Evolutionary conservation across 305 asterid species (phyloP).

Genomic region (Plantago coronopus): DNA sequence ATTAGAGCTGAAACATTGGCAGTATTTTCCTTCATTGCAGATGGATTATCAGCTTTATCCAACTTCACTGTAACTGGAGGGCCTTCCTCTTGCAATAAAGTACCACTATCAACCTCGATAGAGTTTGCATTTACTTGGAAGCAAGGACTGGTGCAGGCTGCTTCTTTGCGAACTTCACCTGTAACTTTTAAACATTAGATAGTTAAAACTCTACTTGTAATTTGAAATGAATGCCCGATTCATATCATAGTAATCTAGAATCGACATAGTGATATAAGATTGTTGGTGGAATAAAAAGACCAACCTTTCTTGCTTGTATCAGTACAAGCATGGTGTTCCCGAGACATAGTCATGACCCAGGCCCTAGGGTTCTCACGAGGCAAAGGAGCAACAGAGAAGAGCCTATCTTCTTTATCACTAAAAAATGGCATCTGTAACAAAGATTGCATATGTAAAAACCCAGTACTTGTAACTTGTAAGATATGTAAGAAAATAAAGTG

Average conservation of each 20-base stretch:
- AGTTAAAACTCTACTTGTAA: not conserved
- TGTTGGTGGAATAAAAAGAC: not conserved
- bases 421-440: slow-evolving; percentile 48
- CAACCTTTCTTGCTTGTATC: not conserved
- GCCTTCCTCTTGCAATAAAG: too few species aligned
- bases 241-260: not conserved
- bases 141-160: not conserved
- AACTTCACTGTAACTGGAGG: not conserved
- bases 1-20: slow-evolving; percentile 34
- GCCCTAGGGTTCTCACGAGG: slow-evolving; percentile 45
- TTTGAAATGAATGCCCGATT: too few species aligned
- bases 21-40: too few species aligned
- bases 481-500: too few species aligned
- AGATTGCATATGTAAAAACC: not conserved
- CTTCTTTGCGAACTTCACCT: slow-evolving; percentile 1
- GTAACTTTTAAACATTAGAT: not conserved
- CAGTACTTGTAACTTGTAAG: not conserved
- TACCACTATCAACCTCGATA: not conserved
- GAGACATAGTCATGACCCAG: slow-evolving; percentile 26
- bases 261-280: not conserved
- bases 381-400: slow-evolving; percentile 24
- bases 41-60: not conserved
- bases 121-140: slow-evolving; percentile 1
- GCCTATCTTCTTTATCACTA: slow-evolving; percentile 27
- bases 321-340: not conserved